Percentiles rank a stretch among this genome's conserved stretches.
These are phyloP conservation scores for Glarea lozoyensis DNA, from an alignment of 495 filamentous ascomycete genomes.

Conservation along the genomic window DNA sequence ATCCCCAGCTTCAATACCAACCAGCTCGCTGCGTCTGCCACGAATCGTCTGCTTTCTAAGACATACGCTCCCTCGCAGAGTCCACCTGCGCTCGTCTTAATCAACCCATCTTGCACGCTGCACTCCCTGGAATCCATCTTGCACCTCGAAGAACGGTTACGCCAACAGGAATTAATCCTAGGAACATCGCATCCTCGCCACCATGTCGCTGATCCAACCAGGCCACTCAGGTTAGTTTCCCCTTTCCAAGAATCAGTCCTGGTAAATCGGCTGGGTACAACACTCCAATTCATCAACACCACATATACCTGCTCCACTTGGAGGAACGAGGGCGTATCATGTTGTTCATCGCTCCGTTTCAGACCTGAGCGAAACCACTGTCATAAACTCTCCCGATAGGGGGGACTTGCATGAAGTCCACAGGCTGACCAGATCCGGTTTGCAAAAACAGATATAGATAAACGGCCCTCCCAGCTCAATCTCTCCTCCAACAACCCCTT, in stretches of 20 bases:
- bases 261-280: slow-evolving; percentile 7
- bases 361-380: slow-evolving; percentile 7
- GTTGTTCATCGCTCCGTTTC: slow-evolving; percentile 18
- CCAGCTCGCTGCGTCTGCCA: too few species aligned
- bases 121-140: too few species aligned
- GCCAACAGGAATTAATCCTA: slow-evolving; percentile 12
- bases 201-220: slow-evolving; percentile 23
- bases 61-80: too few species aligned
- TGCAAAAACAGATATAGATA: slow-evolving; percentile 13
- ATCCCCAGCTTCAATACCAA: too few species aligned
- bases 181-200: slow-evolving; percentile 12
- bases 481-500: slow-evolving; percentile 97
- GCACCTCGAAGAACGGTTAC: too few species aligned
- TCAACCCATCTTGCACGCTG: too few species aligned
- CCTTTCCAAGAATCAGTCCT: too few species aligned
- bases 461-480: slow-evolving; percentile 42
- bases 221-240: slow-evolving; percentile 18
- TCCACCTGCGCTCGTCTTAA: too few species aligned
- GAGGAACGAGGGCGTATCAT: slow-evolving; percentile 13
- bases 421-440: slow-evolving; percentile 21
- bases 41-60: too few species aligned
- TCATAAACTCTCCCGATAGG: slow-evolving; percentile 5
- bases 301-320: slow-evolving; percentile 19
- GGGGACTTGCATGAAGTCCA: slow-evolving; percentile 17
- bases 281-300: slow-evolving; percentile 15